A percentile compares a stretch with the other conserved stretches of the same genome.
Conservation (phyloP, 2,329 filamentous ascomycete genomes). For the Thelonectria rubi region DNA sequence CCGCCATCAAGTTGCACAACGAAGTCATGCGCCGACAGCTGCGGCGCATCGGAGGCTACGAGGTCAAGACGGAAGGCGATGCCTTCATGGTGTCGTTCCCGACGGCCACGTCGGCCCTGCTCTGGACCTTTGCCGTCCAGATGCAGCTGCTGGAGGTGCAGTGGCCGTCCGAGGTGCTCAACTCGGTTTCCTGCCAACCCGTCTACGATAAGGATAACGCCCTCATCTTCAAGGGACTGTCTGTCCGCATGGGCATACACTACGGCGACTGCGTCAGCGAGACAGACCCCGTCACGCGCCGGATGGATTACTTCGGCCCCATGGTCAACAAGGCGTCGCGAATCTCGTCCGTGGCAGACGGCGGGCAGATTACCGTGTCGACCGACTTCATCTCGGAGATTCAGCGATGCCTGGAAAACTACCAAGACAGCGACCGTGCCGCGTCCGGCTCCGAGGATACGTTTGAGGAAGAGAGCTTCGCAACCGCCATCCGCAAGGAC, state of each 20-base stretch:
- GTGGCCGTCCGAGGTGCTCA: slow-evolving; percentile 94
- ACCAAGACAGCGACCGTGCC: slow-evolving; percentile 81
- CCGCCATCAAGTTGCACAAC: slow-evolving; percentile 97
- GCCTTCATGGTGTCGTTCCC: slow-evolving; percentile 99
- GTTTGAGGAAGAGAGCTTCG: slow-evolving; percentile 77
- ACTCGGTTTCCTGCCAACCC: slow-evolving; percentile 84
- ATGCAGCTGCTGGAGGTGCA: slow-evolving; percentile 84
- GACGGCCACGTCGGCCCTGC: slow-evolving; percentile 89
- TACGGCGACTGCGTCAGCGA: slow-evolving; percentile 96
- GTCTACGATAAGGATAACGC: slow-evolving; percentile 84
- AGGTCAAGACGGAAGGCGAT: slow-evolving; percentile 99
- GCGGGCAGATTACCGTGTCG: slow-evolving; percentile 95
- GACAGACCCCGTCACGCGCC: slow-evolving; percentile 92
- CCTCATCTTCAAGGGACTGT: slow-evolving; percentile 91
- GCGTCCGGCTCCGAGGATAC: slow-evolving; percentile 73
- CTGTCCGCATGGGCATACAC: slow-evolving; percentile 97
- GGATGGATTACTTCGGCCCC: slow-evolving; percentile 99
- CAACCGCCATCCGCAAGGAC: slow-evolving; percentile 84
- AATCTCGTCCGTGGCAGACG: slow-evolving; percentile 93
- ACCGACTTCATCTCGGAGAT: slow-evolving; percentile 98
- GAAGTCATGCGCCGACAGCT: slow-evolving; percentile 94
- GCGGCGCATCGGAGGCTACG: slow-evolving; percentile 92
- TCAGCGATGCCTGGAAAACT: slow-evolving; percentile 87
- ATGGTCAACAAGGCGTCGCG: slow-evolving; percentile 98
- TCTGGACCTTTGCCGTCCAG: slow-evolving; percentile 98